Percentiles rank a stretch among this genome's conserved stretches.
phyloP scores from a whole-genome alignment of 2,329 filamentous ascomycete genomes.

The Nemania bipapillata region DNA sequence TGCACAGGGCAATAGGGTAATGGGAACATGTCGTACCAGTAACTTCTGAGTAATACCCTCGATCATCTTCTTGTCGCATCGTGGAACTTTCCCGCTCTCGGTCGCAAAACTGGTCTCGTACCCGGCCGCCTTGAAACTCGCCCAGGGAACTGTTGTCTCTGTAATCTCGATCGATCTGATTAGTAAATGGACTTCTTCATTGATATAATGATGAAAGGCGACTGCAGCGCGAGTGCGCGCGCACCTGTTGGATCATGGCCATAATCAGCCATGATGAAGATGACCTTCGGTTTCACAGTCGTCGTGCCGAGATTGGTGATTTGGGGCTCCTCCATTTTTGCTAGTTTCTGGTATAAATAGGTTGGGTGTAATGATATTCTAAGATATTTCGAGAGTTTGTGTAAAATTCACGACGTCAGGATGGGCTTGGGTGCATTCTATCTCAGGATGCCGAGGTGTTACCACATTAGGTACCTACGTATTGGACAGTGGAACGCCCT shows the following conservation, averaged over 20 bases:
- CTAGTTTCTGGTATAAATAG: neutral
- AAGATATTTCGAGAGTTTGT: neutral
- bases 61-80: conserved; percentile 63
- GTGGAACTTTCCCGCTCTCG: conserved; percentile 59
- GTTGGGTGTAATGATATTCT: neutral
- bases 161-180: neutral
- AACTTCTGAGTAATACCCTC: conserved; percentile 62
- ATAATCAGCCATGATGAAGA: conserved; percentile 66
- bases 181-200: neutral
- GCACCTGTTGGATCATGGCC: conserved; percentile 66
- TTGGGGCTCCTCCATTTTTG: conserved; percentile 46
- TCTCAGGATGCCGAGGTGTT: too few relatives aligned
- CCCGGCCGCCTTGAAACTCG: conserved; percentile 59
- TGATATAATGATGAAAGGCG: neutral
- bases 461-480: too few relatives aligned
- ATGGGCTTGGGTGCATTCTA: too few relatives aligned
- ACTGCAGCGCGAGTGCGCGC: conserved; percentile 9
- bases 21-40: conserved; percentile 54
- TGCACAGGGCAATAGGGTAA: too few relatives aligned
- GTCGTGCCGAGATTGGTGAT: conserved; percentile 42
- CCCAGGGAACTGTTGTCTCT: conserved; percentile 64
- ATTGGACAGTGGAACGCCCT: too few relatives aligned
- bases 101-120: conserved; percentile 63
- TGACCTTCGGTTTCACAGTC: conserved; percentile 51
- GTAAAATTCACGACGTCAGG: too few relatives aligned